These are phyloP conservation scores for Fraxinus sp. DNA, from an alignment of 305 asterid species.

Conservation along the genomic window DNA sequence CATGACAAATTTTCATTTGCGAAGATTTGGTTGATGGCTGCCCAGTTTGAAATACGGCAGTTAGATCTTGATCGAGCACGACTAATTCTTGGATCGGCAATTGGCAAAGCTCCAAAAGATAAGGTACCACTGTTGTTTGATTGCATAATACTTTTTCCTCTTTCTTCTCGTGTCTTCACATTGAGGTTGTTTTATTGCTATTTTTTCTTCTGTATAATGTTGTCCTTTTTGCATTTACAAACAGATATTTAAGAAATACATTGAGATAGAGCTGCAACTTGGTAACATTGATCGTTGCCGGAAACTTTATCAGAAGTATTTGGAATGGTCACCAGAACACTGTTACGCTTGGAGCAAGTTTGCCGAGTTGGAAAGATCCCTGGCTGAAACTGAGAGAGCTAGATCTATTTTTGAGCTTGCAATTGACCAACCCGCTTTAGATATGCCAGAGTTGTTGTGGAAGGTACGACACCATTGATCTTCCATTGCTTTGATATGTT, in stretches of 20 bases:
- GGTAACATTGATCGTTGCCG: constrained; percentile 83
- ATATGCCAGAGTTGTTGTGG: constrained; percentile 95
- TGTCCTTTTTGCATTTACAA: constrained; percentile 10
- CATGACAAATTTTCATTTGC: constrained; percentile 69
- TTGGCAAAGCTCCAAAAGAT: constrained; percentile 93
- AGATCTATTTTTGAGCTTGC: constrained; percentile 85
- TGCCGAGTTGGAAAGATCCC: constrained; percentile 79
- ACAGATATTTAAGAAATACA: constrained; percentile 90
- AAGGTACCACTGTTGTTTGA: constrained; percentile 39
- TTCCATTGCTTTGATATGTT: background rate
- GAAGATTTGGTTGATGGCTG: constrained; percentile 79
- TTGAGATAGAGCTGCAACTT: constrained; percentile 85
- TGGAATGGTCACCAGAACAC: constrained; percentile 83
- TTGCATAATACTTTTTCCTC: background rate
- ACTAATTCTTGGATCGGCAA: constrained; percentile 70
- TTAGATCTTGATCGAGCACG: constrained; percentile 67
- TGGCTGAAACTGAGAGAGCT: constrained; percentile 76
- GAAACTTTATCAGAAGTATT: constrained; percentile 70
- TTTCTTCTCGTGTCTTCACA: background rate
- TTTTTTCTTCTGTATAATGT: background rate
- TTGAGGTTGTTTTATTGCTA: constrained; percentile 12
- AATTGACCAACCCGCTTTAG: constrained; percentile 84
- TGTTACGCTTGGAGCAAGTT: constrained; percentile 91
- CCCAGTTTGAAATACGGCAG: constrained; percentile 75
- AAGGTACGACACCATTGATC: constrained; percentile 19